phyloP scores from a whole-genome alignment of 805 yeast genomes.

The Candida awuae region DNA sequence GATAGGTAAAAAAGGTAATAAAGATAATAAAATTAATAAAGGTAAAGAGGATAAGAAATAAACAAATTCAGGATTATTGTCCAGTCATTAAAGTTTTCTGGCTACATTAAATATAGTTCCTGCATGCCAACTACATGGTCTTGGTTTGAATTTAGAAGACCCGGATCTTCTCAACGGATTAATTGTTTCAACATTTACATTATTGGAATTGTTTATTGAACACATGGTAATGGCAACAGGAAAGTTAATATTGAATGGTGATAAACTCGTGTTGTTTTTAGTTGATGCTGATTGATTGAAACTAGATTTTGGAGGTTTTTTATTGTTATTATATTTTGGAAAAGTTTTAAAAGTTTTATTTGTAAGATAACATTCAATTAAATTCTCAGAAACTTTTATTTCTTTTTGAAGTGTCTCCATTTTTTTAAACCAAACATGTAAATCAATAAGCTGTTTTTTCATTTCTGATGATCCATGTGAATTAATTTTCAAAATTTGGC shows the following conservation, averaged over 20 bases:
- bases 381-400: background rate
- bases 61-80: background rate
- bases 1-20: background rate
- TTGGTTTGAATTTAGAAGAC: slow-evolving; percentile 4
- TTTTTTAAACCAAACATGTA: slow-evolving; percentile 4
- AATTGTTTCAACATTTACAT: background rate
- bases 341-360: background rate
- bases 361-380: slow-evolving; percentile 5
- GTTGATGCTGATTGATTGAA: background rate
- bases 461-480: background rate
- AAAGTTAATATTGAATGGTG: slow-evolving; percentile 2
- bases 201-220: background rate
- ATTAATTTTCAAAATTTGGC: background rate
- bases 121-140: slow-evolving; percentile 11
- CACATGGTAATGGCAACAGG: slow-evolving; percentile 1
- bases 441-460: slow-evolving; percentile 1
- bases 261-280: background rate
- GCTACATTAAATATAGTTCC: slow-evolving; percentile 7
- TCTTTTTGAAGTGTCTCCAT: slow-evolving; percentile 1
- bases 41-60: background rate
- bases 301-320: too few relatives aligned
- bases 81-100: slow-evolving; percentile 2
- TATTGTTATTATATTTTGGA: background rate
- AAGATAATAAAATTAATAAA: background rate
- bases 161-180: slow-evolving; percentile 1